phyloP scores from a whole-genome alignment of 2,329 filamentous ascomycete species.

The Penicillium olsonii region DNA sequence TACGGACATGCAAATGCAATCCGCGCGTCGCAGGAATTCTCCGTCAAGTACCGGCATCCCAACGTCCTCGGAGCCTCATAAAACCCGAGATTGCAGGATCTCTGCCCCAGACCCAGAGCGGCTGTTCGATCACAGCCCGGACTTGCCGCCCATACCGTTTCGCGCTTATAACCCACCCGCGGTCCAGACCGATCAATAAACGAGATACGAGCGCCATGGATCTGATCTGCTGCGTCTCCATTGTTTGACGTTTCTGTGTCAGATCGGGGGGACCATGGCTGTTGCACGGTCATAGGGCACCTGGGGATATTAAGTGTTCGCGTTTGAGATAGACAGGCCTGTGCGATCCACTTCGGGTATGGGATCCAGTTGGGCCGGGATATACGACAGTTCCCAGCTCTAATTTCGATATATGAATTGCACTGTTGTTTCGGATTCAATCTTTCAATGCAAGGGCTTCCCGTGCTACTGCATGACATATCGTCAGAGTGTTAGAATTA shows the following conservation, averaged over 20 bases:
- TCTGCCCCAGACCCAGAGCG: not conserved
- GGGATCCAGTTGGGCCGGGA: not conserved
- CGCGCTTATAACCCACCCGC: not conserved
- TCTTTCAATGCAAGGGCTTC: not conserved
- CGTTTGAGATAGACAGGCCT: not conserved
- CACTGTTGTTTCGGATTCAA: not conserved
- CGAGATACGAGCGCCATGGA: not conserved
- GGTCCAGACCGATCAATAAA: not conserved
- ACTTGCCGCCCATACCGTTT: not conserved
- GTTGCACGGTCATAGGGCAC: not conserved
- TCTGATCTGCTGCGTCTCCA: conserved; percentile 4
- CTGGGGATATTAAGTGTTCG: not conserved
- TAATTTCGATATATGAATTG: not conserved
- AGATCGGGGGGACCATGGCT: not conserved
- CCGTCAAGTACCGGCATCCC: conserved; percentile 3
- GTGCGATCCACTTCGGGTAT: not conserved
- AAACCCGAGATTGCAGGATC: conserved; percentile 7
- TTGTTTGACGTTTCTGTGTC: conserved; percentile 1
- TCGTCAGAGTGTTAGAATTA: not conserved
- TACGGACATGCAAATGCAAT: not conserved
- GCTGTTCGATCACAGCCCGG: not conserved
- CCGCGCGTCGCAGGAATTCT: not conserved
- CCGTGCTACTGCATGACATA: not conserved
- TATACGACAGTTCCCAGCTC: not conserved
- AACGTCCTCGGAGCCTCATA: not conserved